phyloP scores from a whole-genome alignment of 1,139 yeast genomes.

The Candida mesenterica region DNA sequence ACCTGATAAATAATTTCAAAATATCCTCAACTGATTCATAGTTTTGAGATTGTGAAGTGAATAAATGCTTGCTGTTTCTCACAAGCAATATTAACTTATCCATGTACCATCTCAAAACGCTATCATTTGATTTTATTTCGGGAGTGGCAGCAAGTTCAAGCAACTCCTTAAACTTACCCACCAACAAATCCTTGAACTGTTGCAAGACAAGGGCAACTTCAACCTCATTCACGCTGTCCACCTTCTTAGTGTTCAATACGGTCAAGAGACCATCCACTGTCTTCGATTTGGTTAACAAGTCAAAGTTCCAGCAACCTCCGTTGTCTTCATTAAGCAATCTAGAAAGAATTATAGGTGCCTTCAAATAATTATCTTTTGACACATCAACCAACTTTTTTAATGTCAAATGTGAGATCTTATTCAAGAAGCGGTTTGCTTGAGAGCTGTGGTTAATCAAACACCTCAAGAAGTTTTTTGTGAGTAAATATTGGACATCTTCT shows the following conservation, averaged over 20 bases:
- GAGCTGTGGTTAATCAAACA: constrained; percentile 76
- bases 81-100: constrained; percentile 64
- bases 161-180: constrained; percentile 22
- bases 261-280: constrained; percentile 55
- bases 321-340: constrained; percentile 46
- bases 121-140: constrained; percentile 33
- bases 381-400: constrained; percentile 43
- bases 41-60: constrained; percentile 14
- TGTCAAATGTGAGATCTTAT: constrained; percentile 61
- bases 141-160: constrained; percentile 10
- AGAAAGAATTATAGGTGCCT: constrained; percentile 49
- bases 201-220: constrained; percentile 17
- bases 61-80: constrained; percentile 42
- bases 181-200: constrained; percentile 24
- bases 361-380: constrained; percentile 36
- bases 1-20: constrained; percentile 50
- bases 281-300: constrained; percentile 72
- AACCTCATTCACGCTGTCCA: constrained; percentile 13
- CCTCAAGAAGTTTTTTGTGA: constrained; percentile 72
- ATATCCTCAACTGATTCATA: constrained; percentile 47
- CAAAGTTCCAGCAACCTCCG: constrained; percentile 74
- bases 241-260: constrained; percentile 22
- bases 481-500: constrained; percentile 38
- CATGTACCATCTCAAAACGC: constrained; percentile 60
- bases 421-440: constrained; percentile 61